A percentile compares a stretch with the other conserved stretches of the same genome.
These are phyloP conservation scores for Mycena sanguinolenta DNA, from an alignment of 768 basidiomycete species.

Conservation along the genomic window DNA sequence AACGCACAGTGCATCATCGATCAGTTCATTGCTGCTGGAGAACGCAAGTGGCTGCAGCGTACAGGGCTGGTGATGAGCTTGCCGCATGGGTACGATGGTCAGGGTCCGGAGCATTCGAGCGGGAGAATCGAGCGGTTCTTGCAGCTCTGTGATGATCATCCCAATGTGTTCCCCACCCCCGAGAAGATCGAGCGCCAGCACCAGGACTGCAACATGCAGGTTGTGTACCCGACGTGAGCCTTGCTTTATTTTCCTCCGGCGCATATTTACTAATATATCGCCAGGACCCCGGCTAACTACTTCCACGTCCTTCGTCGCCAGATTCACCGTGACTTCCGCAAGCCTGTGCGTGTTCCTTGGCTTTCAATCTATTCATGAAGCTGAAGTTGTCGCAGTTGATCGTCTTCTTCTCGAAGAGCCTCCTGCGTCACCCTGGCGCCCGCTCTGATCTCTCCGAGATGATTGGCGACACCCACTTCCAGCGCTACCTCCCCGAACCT, in stretches of 20 bases:
- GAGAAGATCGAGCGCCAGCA: slow-evolving; percentile 95
- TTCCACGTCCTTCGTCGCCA: slow-evolving; percentile 98
- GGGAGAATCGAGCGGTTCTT: slow-evolving; percentile 96
- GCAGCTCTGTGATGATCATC: slow-evolving; percentile 98
- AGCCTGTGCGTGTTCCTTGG: slow-evolving; percentile 73
- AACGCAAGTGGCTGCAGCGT: slow-evolving; percentile 97
- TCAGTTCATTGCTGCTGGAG: slow-evolving; percentile 97
- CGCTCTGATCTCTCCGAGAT: slow-evolving; percentile 91
- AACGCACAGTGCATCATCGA: slow-evolving; percentile 98
- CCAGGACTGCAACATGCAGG: slow-evolving; percentile 99
- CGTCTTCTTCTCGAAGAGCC: slow-evolving; percentile 96
- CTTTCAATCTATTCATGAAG: slow-evolving; percentile 1
- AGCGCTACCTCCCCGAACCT: slow-evolving; percentile 92
- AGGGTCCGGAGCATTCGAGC: slow-evolving; percentile 98
- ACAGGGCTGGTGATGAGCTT: slow-evolving; percentile 90
- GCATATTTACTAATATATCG: slow-evolving; percentile 2
- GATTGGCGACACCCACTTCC: slow-evolving; percentile 90
- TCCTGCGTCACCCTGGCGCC: slow-evolving; percentile 94
- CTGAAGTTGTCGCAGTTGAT: slow-evolving; percentile 69
- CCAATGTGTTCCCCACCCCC: slow-evolving; percentile 86
- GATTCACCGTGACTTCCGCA: slow-evolving; percentile 97
- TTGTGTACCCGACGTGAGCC: slow-evolving; percentile 94
- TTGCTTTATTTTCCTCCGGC: background rate
- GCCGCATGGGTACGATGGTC: slow-evolving; percentile 98
- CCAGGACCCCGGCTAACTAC: slow-evolving; percentile 94